These are phyloP conservation scores for Stemphylium beticola DNA, from an alignment of 2,329 filamentous ascomycete species.

Conservation along the genomic window DNA sequence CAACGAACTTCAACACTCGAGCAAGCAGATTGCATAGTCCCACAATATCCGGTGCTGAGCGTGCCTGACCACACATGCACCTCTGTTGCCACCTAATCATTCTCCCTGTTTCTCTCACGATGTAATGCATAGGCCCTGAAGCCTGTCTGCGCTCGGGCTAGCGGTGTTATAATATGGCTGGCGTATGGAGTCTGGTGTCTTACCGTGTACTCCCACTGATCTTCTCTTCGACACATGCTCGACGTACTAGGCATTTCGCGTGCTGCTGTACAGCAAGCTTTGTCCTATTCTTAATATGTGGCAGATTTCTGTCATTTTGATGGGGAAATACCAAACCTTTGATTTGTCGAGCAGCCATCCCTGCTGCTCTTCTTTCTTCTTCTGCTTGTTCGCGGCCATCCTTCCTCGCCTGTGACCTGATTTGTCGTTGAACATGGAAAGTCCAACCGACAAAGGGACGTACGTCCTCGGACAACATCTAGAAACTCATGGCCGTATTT, in stretches of 20 bases:
- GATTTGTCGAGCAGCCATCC: not conserved
- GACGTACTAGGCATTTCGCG: not conserved
- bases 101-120: conserved; percentile 14
- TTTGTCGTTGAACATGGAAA: too few species aligned
- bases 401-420: too few species aligned
- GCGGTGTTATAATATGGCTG: conserved; percentile 19
- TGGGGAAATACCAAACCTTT: not conserved
- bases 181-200: conserved; percentile 20
- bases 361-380: not conserved
- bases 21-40: conserved; percentile 19
- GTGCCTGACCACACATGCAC: not conserved
- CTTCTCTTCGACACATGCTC: not conserved
- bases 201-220: conserved; percentile 6
- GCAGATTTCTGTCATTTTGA: not conserved
- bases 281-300: not conserved
- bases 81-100: conserved; percentile 1
- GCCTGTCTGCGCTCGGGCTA: conserved; percentile 17
- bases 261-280: not conserved
- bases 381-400: not conserved
- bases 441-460: too few species aligned
- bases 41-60: not conserved
- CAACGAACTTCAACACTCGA: conserved; percentile 26
- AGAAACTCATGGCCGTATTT: too few species aligned
- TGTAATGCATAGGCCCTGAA: conserved; percentile 28
- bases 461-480: too few species aligned